A percentile compares a stretch with the other conserved stretches of the same genome.
Evolutionary conservation across 2,329 filamentous ascomycete genomes (phyloP).

Genomic region (Neopestalotiopsis sp.): DNA sequence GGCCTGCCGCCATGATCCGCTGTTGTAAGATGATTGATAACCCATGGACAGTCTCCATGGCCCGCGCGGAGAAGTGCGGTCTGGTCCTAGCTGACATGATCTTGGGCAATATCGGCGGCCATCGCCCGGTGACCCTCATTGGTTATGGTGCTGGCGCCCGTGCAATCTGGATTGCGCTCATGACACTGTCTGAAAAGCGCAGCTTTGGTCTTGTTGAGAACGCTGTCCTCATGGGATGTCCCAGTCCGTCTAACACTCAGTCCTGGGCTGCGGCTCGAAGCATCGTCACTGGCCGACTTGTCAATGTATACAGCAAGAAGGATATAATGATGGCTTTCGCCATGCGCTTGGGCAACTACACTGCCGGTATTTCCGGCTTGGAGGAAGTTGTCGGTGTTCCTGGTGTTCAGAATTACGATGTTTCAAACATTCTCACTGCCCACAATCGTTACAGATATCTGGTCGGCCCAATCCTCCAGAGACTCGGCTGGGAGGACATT

Average conservation of each 20-base stretch:
- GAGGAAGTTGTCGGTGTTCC: constrained; percentile 73
- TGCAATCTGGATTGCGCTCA: constrained; percentile 83
- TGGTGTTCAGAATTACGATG: constrained; percentile 71
- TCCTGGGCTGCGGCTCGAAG: constrained; percentile 81
- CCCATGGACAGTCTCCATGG: constrained; percentile 78
- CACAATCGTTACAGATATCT: constrained; percentile 75
- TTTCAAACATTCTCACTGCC: constrained; percentile 68
- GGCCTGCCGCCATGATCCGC: constrained; percentile 69
- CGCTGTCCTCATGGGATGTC: constrained; percentile 83
- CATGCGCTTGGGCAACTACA: constrained; percentile 81
- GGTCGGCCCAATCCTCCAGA: constrained; percentile 69
- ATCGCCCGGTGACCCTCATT: constrained; percentile 79
- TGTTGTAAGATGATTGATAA: constrained; percentile 80
- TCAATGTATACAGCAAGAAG: constrained; percentile 88
- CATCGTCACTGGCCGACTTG: constrained; percentile 81
- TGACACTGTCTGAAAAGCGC: constrained; percentile 74
- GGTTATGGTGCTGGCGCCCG: constrained; percentile 84
- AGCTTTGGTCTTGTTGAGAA: constrained; percentile 87
- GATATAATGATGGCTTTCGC: constrained; percentile 90
- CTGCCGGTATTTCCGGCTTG: constrained; percentile 84
- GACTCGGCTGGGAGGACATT: constrained; percentile 73
- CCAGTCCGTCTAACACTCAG: constrained; percentile 72
- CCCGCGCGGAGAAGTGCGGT: constrained; percentile 75
- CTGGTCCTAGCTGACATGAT: constrained; percentile 79
- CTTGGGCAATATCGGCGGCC: constrained; percentile 81